Evolutionary conservation across 495 filamentous ascomycete genomes (phyloP).

Genomic region (Letharia lupina): DNA sequence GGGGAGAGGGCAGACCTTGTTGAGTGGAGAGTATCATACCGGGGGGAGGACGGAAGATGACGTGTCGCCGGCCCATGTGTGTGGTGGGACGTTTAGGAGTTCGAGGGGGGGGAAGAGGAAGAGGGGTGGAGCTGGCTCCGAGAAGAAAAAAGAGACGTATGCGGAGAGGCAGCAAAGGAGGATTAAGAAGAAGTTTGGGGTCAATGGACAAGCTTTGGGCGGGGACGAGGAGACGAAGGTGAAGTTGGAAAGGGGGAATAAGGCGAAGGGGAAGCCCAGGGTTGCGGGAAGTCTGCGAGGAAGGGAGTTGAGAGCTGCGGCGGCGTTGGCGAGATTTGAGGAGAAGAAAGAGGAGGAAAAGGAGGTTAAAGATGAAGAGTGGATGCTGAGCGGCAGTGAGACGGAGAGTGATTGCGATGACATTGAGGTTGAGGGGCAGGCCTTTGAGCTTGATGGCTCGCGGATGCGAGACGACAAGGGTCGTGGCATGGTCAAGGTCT

Average conservation of each 20-base stretch:
- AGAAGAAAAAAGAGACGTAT: constrained; percentile 22
- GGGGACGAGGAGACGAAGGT: constrained; percentile 53
- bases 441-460: constrained; percentile 49
- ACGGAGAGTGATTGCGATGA: constrained; percentile 29
- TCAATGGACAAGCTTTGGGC: constrained; percentile 55
- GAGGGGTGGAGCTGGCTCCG: constrained; percentile 10
- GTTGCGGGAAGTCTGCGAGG: constrained; percentile 63
- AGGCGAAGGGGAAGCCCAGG: constrained; percentile 51
- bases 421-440: constrained; percentile 25
- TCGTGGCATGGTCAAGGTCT: constrained; percentile 56
- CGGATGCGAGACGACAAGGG: constrained; percentile 53
- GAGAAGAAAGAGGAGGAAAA: constrained; percentile 30
- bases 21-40: constrained; percentile 50
- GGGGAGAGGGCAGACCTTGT: constrained; percentile 54
- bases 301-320: constrained; percentile 65
- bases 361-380: constrained; percentile 33
- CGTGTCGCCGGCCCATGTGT: constrained; percentile 32
- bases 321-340: constrained; percentile 67
- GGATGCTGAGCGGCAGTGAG: constrained; percentile 19
- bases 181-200: constrained; percentile 68
- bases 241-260: constrained; percentile 58
- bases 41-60: constrained; percentile 39
- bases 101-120: constrained; percentile 24
- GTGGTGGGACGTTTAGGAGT: constrained; percentile 25
- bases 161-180: constrained; percentile 32